These are phyloP conservation scores for Bidens hawaiensis DNA, from an alignment of 140 eudicot species.

Conservation along the genomic window DNA sequence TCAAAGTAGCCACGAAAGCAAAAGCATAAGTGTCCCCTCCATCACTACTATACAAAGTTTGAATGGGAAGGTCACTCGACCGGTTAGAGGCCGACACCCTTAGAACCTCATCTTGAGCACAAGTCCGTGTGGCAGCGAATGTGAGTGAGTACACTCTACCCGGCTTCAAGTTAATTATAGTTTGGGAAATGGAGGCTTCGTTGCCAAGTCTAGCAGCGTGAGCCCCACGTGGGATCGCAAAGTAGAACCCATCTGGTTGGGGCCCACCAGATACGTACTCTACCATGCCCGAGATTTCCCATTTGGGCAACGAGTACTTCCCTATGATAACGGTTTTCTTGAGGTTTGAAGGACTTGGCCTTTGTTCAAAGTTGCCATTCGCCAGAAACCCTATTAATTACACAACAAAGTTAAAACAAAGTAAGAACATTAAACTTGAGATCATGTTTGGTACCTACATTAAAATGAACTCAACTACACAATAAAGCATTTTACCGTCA, in stretches of 20 bases:
- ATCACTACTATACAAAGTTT: constrained; percentile 64
- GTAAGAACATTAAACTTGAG: background rate
- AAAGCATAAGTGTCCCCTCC: constrained; percentile 90
- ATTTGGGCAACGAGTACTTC: constrained; percentile 69
- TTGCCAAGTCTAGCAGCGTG: constrained; percentile 79
- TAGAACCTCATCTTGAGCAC: constrained; percentile 82
- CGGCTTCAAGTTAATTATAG: constrained; percentile 25
- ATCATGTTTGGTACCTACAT: background rate
- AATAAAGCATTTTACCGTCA: constrained; percentile 41
- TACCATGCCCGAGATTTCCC: constrained; percentile 65
- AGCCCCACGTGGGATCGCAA: constrained; percentile 74
- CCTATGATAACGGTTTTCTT: constrained; percentile 60
- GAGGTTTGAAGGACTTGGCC: constrained; percentile 56
- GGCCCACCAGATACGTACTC: constrained; percentile 83
- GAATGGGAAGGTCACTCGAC: constrained; percentile 59
- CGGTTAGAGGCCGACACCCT: constrained; percentile 46
- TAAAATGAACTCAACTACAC: too few species aligned
- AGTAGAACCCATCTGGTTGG: constrained; percentile 75
- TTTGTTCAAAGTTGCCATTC: constrained; percentile 78
- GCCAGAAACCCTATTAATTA: constrained; percentile 43
- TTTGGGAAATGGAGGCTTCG: constrained; percentile 71
- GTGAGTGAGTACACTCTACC: constrained; percentile 48
- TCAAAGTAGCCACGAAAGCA: constrained; percentile 52
- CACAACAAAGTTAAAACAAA: background rate
- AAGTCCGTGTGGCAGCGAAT: constrained; percentile 71